A percentile compares a stretch with the other conserved stretches of the same genome.
phyloP scores from a whole-genome alignment of 2,329 filamentous ascomycete species.

The Pseudogymnoascus verrucosus region DNA sequence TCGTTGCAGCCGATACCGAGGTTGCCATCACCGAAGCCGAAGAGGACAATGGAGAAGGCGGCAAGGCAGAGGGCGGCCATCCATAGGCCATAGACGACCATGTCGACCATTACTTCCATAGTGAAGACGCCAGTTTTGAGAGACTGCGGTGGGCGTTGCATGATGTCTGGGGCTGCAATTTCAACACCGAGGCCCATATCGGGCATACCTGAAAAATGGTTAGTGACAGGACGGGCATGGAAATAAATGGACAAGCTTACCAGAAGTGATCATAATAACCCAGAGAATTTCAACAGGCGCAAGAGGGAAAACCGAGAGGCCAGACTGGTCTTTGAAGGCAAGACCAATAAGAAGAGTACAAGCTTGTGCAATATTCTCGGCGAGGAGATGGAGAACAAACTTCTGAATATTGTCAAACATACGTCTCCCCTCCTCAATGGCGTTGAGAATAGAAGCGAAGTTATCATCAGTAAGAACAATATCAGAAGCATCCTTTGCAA shows the following conservation, averaged over 20 bases:
- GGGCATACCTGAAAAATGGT: constrained; percentile 44
- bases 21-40: constrained; percentile 46
- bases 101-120: constrained; percentile 68
- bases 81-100: constrained; percentile 69
- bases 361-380: constrained; percentile 78
- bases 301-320: constrained; percentile 76
- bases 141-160: constrained; percentile 71
- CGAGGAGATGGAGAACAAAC: constrained; percentile 72
- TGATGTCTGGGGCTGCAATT: constrained; percentile 64
- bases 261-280: constrained; percentile 91
- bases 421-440: constrained; percentile 60
- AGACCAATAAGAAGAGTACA: constrained; percentile 74
- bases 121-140: constrained; percentile 64
- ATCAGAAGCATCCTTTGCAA: constrained; percentile 74
- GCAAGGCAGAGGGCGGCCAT: constrained; percentile 64
- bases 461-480: constrained; percentile 87
- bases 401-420: constrained; percentile 70
- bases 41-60: constrained; percentile 57
- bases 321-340: constrained; percentile 64
- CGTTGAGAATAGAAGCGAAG: constrained; percentile 72
- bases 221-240: background rate
- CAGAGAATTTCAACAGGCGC: constrained; percentile 82
- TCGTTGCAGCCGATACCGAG: constrained; percentile 56
- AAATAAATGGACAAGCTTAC: constrained; percentile 24
- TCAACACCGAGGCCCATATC: constrained; percentile 85